Evolutionary conservation across 1,284 basidiomycete species (phyloP).

Genomic region (Taiwanofungus camphoratus): DNA sequence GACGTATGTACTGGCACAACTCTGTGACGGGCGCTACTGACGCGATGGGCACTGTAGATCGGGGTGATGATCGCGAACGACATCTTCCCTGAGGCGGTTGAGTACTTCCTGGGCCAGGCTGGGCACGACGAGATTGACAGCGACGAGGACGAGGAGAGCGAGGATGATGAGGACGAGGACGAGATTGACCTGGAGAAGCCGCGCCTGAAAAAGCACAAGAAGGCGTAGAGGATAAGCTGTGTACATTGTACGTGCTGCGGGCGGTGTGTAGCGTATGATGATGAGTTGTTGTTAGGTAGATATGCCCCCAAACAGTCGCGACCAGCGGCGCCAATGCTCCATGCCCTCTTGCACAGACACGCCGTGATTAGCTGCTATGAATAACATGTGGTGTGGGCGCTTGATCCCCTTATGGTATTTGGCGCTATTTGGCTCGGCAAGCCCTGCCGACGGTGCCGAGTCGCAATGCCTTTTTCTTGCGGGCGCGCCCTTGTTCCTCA

Average conservation of each 20-base stretch:
- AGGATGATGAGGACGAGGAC: conserved; percentile 64
- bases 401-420: too few relatives aligned
- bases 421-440: conserved; percentile 4
- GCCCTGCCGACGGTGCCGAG: background rate
- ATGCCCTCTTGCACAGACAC: too few relatives aligned
- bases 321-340: too few relatives aligned
- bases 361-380: too few relatives aligned
- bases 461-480: background rate
- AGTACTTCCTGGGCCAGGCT: conserved; percentile 67
- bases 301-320: too few relatives aligned
- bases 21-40: conserved; percentile 5
- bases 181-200: conserved; percentile 84
- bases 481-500: background rate
- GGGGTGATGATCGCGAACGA: conserved; percentile 70
- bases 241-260: background rate
- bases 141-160: conserved; percentile 59
- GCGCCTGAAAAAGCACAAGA: conserved; percentile 60
- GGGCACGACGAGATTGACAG: conserved; percentile 53
- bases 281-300: too few relatives aligned
- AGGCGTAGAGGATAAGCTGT: conserved; percentile 38
- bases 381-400: too few relatives aligned
- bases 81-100: conserved; percentile 71
- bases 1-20: conserved; percentile 46
- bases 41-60: conserved; percentile 37
- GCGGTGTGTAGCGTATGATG: background rate